Evolutionary conservation across 768 basidiomycete species (phyloP), one percentile per base, ranked within the genome.

Genomic region (Xerocomellus dryophilus): DNA sequence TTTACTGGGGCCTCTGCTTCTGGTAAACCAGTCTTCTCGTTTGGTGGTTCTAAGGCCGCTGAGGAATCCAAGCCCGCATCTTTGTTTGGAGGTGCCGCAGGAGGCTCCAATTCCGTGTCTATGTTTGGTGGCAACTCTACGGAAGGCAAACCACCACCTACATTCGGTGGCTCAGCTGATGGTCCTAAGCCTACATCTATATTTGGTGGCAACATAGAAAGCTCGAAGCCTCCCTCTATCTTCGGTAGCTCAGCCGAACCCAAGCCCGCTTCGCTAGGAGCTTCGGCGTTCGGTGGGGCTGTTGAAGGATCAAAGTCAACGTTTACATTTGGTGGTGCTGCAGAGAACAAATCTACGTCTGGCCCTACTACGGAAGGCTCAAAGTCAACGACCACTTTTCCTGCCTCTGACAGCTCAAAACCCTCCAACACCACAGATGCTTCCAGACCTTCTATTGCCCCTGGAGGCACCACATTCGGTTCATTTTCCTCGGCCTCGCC

Each of bases 1-100:
- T 54, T 65, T 42, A 18, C 61, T 20, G 59, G 56, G 12, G 39
- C 61, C 32, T 54, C 64, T 45, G 42, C 54, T 27, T 54, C 56
- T 31, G 55, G 48, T 20, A 61, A 47, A 18, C 48, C 60, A 18
- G 27, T 50, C 7, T 62, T 67, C 44, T 55, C 70, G 40, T 65
- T 64, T 45, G 50, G 60, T 42, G 47, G 56, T 45, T 58, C 61
- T 14, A 65, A 54, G n/a, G 50, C 61, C 17, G 38, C 29, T 4
- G 65, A 58, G 41, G 61, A 15, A 39, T 21, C 60, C 29, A 62
- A 63, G 31, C 43, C 59, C 10, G 41, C 61, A 15, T 31, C 56
- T n/a, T 46, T 52, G 31, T 68, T 63, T 47, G 59, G 64, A 18
- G 56, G 56, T 38, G 34, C 27, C 27, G 14, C 51, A 18, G 59